Evolutionary conservation across 139 green algal species (phyloP), one percentile per base, ranked within the genome.

Genomic region (Auxenochlorella pyrenoidosa): DNA sequence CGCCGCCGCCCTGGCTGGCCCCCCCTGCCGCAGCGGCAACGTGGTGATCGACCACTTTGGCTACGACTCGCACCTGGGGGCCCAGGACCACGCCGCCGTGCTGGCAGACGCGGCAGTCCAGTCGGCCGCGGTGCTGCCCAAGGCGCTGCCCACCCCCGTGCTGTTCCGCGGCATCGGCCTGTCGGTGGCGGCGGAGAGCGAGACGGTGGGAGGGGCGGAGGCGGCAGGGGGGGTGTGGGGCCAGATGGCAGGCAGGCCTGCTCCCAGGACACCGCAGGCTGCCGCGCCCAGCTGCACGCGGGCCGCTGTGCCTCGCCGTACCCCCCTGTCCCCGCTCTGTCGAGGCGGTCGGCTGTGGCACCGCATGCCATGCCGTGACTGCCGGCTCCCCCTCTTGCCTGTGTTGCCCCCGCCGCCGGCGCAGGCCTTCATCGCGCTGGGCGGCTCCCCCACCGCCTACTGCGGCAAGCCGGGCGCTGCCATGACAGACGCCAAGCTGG

Each of bases 161-260:
- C 59, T 97, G 26, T 98, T 94, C 90, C 86, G 86, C 22, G 95
- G 95, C 30, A 88, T 94, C 13, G 95, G 85, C 3, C 75, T 90
- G 13, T 93, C 92, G 5, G 80, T 98, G 21, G 83, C 94, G 22
- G 72, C 87, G 1, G 91, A 94, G 66, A 92, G 87, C n/a, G 91
- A 95, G 75, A 91, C 94, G 88, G 94, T 96, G 83, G 88, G 94
- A 93, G 95, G 81, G 88, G 94, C 36, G 34, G 59, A 66, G 30
- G 32, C n/a, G 12, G 19, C 32, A 32, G 44, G 44, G 43, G 75
- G 30, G 44, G 75, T 15, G 8, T 22, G 30, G 30, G 51, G 47
- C 47, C 54, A 63, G 54, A 40, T 3, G 13, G 32, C 66, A 40
- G 30, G n/a, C 32, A 19, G 66, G 63, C 63, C 18, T 36, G 63